Percentiles rank a stretch among this genome's conserved stretches.
Evolutionary conservation across 176 grass and related monocot species (phyloP).

Genomic region (Aegilops speltoides): DNA sequence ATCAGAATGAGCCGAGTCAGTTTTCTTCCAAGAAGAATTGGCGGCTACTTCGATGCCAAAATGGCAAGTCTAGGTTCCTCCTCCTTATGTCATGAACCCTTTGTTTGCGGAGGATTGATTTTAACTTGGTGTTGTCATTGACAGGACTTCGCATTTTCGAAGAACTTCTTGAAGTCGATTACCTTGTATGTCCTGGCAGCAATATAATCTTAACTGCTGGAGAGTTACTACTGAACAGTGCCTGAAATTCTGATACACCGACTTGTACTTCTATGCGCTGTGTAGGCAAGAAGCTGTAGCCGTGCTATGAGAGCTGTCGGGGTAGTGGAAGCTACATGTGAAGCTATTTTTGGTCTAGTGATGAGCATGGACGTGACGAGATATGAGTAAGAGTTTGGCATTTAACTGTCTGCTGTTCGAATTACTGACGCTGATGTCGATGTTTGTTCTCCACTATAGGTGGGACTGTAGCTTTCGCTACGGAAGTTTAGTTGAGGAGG

Average conservation of each 20-base stretch:
- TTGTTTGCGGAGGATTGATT: neutral
- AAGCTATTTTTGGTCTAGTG: conserved; percentile 85
- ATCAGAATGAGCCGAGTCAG: conserved; percentile 53
- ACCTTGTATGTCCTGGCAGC: conserved; percentile 59
- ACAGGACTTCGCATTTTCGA: conserved; percentile 93
- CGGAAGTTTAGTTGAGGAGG: conserved; percentile 95
- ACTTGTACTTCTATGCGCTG: neutral
- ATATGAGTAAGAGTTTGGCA: conserved; percentile 59
- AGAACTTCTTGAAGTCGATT: conserved; percentile 88
- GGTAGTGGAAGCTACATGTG: conserved; percentile 88
- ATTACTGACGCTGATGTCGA: neutral
- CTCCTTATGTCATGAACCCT: conserved; percentile 9
- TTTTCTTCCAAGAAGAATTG: conserved; percentile 79
- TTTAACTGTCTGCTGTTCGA: neutral
- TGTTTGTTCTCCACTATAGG: conserved; percentile 43
- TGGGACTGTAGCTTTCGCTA: conserved; percentile 98
- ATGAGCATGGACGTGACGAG: conserved; percentile 97
- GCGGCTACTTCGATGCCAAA: conserved; percentile 92
- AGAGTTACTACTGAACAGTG: neutral
- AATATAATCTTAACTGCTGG: neutral
- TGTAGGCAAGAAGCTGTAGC: conserved; percentile 92
- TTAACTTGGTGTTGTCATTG: conserved; percentile 1
- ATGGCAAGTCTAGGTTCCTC: conserved; percentile 61
- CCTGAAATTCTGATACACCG: conserved; percentile 9
- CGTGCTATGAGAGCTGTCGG: conserved; percentile 95